These are phyloP conservation scores for Sclerotinia spermophila DNA, from an alignment of 2,329 filamentous ascomycete species.

Conservation along the genomic window DNA sequence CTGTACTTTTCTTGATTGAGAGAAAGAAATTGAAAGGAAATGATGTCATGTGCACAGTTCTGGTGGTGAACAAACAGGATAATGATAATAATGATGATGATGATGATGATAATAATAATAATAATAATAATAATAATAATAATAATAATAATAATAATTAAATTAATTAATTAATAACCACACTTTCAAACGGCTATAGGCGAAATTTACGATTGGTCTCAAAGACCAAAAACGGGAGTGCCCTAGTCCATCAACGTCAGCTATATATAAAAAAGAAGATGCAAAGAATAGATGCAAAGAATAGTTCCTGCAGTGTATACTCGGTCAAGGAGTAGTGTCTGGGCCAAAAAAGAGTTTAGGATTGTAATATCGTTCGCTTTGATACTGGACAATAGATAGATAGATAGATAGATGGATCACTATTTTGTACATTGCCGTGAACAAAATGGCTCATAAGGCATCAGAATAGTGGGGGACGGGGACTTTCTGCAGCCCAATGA, in stretches of 20 bases:
- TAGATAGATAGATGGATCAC: neutral
- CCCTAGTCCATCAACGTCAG: neutral
- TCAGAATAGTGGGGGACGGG: neutral
- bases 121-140: no score
- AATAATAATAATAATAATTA: no score
- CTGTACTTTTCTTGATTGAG: neutral
- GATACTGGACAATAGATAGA: no score
- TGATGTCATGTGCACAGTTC: conserved; percentile 1
- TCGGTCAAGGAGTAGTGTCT: neutral
- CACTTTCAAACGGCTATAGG: neutral
- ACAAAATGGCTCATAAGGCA: neutral
- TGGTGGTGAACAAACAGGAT: neutral
- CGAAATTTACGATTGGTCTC: neutral
- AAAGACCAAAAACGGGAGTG: neutral
- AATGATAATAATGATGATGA: no score
- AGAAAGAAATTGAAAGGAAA: neutral
- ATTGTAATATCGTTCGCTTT: neutral
- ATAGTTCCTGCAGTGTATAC: conserved; percentile 1
- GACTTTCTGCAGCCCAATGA: neutral
- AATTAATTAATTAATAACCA: no score
- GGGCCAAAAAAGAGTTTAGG: neutral
- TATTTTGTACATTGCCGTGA: neutral
- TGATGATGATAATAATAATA: no score
- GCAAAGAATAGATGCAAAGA: neutral
- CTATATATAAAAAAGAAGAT: no score